Conservation (phyloP, 2,329 filamentous ascomycete genomes). For the Microcyclosporella mali region DNA sequence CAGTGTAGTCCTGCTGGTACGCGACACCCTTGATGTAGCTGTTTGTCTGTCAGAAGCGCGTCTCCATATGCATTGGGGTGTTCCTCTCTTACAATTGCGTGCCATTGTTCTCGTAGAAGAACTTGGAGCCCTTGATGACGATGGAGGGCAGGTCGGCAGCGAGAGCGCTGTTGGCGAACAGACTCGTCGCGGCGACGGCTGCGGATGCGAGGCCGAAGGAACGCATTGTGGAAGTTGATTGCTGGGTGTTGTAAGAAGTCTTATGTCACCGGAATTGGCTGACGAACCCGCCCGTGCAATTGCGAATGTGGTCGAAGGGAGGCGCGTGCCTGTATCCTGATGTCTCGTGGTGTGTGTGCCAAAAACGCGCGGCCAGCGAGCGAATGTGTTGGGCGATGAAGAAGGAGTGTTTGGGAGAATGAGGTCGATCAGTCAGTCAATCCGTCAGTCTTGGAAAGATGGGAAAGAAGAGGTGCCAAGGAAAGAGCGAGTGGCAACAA, state of each 20-base stretch:
- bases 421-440: constrained; percentile 1
- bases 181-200: constrained; percentile 45
- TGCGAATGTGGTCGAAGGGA: background rate
- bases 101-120: constrained; percentile 81
- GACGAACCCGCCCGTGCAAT: too few species aligned
- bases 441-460: too few species aligned
- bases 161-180: constrained; percentile 34
- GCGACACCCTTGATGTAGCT: constrained; percentile 87
- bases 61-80: background rate
- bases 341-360: too few species aligned
- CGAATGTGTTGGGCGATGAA: constrained; percentile 1
- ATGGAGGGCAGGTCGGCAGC: constrained; percentile 57
- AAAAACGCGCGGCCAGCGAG: constrained; percentile 5
- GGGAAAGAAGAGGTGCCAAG: constrained; percentile 13
- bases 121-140: constrained; percentile 73
- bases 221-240: constrained; percentile 47
- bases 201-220: constrained; percentile 42
- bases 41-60: constrained; percentile 5
- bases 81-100: constrained; percentile 56
- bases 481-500: constrained; percentile 10
- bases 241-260: too few species aligned
- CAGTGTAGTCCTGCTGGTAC: constrained; percentile 71
- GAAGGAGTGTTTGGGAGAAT: constrained; percentile 9
- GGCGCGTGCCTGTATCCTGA: too few species aligned
- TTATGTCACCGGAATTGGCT: too few species aligned